These are phyloP conservation scores for Zygotorulaspora danielsina DNA, from an alignment of 805 yeast species.

Conservation along the genomic window DNA sequence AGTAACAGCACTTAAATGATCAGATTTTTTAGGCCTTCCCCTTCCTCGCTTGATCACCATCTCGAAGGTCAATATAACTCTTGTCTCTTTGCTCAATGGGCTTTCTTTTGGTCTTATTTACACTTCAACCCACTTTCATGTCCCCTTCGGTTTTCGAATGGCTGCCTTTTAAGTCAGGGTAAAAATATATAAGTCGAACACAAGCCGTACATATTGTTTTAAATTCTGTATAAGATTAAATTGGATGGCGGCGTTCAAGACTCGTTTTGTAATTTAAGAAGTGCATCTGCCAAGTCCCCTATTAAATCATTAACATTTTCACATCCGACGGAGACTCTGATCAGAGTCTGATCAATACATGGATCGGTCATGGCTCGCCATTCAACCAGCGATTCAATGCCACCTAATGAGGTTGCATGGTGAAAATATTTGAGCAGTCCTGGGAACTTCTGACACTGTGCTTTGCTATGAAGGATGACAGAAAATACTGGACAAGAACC, in stretches of 20 bases:
- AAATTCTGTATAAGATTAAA: too few relatives aligned
- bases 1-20: conserved; percentile 1
- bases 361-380: conserved; percentile 80
- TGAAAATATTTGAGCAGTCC: conserved; percentile 63
- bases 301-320: conserved; percentile 77
- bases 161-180: conserved; percentile 2
- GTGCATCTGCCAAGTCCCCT: conserved; percentile 52
- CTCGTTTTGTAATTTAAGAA: conserved; percentile 14
- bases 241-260: too few relatives aligned
- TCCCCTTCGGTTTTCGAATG: conserved; percentile 17
- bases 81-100: too few relatives aligned
- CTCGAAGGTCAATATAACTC: background rate
- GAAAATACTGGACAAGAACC: conserved; percentile 76
- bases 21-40: conserved; percentile 21
- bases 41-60: conserved; percentile 15
- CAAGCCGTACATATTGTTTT: too few relatives aligned
- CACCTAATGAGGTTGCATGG: conserved; percentile 92
- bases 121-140: conserved; percentile 2
- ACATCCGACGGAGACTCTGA: conserved; percentile 77
- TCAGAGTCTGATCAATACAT: conserved; percentile 48
- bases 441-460: conserved; percentile 61
- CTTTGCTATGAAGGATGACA: conserved; percentile 47
- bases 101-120: too few relatives aligned
- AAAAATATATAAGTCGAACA: too few relatives aligned
- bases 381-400: conserved; percentile 85